Evolutionary conservation across 78 protist genomes (phyloP).

Genomic region (Dictyostelium firmibasis): DNA sequence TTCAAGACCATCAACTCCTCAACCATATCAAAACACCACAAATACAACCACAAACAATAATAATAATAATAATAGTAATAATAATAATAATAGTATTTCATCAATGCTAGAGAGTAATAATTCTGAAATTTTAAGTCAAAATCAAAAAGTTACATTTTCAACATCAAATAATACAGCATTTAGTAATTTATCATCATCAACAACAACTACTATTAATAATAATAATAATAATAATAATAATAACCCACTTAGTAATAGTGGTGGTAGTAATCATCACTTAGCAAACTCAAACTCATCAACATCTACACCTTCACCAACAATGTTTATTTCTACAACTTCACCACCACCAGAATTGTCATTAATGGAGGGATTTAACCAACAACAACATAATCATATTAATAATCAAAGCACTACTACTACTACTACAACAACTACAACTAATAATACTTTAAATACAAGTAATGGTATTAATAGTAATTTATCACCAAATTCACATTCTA

Average conservation of each 20-base stretch:
- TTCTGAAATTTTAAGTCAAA: background rate
- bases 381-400: background rate
- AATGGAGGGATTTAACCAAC: background rate
- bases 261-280: background rate
- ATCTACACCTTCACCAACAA: background rate
- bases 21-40: background rate
- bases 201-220: background rate
- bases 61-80: background rate
- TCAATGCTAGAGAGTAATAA: background rate
- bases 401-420: background rate
- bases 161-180: constrained; percentile 1
- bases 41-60: background rate
- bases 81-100: background rate
- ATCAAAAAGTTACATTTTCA: background rate
- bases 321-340: background rate
- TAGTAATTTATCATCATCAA: background rate
- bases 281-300: background rate
- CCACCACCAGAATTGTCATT: background rate
- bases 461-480: background rate
- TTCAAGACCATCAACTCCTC: constrained; percentile 15
- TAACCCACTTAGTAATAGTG: background rate
- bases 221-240: too few relatives aligned
- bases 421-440: background rate
- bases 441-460: background rate
- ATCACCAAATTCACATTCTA: constrained; percentile 12